phyloP scores from a whole-genome alignment of 257 asterid genomes.

The Striga asiatica region DNA sequence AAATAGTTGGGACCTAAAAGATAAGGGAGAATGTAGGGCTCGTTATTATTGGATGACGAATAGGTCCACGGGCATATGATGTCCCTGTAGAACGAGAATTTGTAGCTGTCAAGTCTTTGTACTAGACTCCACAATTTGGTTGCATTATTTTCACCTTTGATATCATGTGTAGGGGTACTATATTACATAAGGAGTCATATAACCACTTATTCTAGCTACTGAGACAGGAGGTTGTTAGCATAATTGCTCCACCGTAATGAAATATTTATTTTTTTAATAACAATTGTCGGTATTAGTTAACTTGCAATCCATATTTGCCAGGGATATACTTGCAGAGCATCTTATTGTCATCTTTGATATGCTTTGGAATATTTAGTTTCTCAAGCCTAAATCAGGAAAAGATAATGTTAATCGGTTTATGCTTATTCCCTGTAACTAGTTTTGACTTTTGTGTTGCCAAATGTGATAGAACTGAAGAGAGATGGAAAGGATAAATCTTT shows the following conservation, averaged over 20 bases:
- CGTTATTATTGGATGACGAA: constrained; percentile 25
- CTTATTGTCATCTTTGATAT: not conserved
- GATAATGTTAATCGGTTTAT: not conserved
- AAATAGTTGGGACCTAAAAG: too few relatives aligned
- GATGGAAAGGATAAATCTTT: too few relatives aligned
- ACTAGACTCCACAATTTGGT: constrained; percentile 19
- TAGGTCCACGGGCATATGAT: constrained; percentile 30
- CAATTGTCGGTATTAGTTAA: too few relatives aligned
- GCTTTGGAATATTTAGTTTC: not conserved
- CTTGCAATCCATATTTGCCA: not conserved
- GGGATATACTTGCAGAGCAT: too few relatives aligned
- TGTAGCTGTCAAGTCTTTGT: constrained; percentile 26
- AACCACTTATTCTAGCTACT: not conserved
- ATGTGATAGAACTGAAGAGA: not conserved
- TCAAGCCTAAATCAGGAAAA: not conserved
- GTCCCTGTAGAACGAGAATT: constrained; percentile 27
- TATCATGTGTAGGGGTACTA: constrained; percentile 5
- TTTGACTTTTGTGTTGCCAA: not conserved
- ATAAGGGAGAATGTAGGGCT: constrained; percentile 38
- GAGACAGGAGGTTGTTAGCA: too few relatives aligned
- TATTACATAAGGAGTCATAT: not conserved
- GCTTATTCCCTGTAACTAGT: not conserved
- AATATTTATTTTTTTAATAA: too few relatives aligned
- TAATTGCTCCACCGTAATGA: too few relatives aligned
- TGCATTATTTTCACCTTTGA: constrained; percentile 15